A percentile compares a stretch with the other conserved stretches of the same genome.
Evolutionary conservation across 768 basidiomycete species (phyloP).

Genomic region (Neoboletus magnificus): DNA sequence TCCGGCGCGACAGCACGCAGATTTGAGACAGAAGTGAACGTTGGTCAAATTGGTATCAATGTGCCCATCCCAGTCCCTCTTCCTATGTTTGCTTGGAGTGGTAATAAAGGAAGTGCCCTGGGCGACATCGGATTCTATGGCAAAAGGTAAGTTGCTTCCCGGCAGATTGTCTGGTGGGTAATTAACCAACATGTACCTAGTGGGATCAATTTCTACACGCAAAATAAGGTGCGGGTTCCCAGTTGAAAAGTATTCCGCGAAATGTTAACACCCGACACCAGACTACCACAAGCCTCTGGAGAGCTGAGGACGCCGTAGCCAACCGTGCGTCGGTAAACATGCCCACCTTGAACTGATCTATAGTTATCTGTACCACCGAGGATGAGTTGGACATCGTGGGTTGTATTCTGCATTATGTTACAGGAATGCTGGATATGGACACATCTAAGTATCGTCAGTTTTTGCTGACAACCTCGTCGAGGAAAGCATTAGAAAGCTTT

Average conservation of each 20-base stretch:
- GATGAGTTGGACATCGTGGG: background rate
- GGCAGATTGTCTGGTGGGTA: background rate
- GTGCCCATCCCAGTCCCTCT: conserved; percentile 90
- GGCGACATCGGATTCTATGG: conserved; percentile 93
- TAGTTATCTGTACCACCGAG: background rate
- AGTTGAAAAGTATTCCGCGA: background rate
- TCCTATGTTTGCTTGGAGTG: conserved; percentile 96
- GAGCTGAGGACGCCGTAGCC: conserved; percentile 76
- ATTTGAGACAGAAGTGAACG: conserved; percentile 85
- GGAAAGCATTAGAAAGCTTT: conserved; percentile 69
- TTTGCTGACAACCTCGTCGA: conserved; percentile 56
- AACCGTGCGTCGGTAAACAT: conserved; percentile 81
- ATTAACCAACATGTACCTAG: conserved; percentile 33
- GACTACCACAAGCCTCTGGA: conserved; percentile 95
- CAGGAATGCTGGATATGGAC: background rate
- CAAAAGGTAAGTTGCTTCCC: conserved; percentile 50
- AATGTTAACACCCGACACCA: conserved; percentile 28
- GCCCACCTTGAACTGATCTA: conserved; percentile 61
- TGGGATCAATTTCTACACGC: conserved; percentile 94
- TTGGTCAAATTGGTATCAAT: conserved; percentile 93
- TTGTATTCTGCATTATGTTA: conserved; percentile 10
- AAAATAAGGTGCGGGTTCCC: conserved; percentile 67
- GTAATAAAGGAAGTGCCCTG: conserved; percentile 84
- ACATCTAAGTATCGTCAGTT: conserved; percentile 8
- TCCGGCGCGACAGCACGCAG: conserved; percentile 92